Evolutionary conservation across 805 yeast species (phyloP).

Genomic region (Debaryomyces castellii): DNA sequence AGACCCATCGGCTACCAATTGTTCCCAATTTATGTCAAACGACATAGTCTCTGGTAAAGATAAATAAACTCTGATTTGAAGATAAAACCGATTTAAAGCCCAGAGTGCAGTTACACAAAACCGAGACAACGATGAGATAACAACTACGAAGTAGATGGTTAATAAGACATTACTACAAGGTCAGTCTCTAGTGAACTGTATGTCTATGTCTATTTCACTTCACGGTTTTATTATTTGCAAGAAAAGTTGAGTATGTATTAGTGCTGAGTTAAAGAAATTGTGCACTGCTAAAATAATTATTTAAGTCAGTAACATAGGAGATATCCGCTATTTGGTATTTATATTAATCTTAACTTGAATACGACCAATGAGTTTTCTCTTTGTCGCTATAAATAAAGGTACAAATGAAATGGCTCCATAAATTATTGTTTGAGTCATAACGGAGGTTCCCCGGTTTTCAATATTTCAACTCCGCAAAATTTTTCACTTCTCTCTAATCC

Average conservation of each 20-base stretch:
- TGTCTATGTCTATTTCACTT: no score
- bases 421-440: background rate
- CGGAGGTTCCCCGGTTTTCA: background rate
- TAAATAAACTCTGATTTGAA: background rate
- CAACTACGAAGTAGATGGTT: background rate
- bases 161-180: no score
- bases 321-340: no score
- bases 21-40: slow-evolving; percentile 44
- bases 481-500: background rate
- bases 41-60: slow-evolving; percentile 29
- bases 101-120: background rate
- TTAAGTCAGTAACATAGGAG: no score
- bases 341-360: no score
- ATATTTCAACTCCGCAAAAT: background rate
- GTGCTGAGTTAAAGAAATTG: no score
- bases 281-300: no score
- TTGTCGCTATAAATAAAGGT: no score
- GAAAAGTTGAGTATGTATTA: no score
- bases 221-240: no score
- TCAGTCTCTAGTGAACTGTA: no score
- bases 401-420: background rate
- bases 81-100: background rate
- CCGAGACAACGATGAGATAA: background rate
- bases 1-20: slow-evolving; percentile 26
- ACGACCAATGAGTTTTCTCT: background rate